A percentile compares a stretch with the other conserved stretches of the same genome.
phyloP scores from a whole-genome alignment of 83 land plant genomes.

The Diphasiastrum complanatum region DNA sequence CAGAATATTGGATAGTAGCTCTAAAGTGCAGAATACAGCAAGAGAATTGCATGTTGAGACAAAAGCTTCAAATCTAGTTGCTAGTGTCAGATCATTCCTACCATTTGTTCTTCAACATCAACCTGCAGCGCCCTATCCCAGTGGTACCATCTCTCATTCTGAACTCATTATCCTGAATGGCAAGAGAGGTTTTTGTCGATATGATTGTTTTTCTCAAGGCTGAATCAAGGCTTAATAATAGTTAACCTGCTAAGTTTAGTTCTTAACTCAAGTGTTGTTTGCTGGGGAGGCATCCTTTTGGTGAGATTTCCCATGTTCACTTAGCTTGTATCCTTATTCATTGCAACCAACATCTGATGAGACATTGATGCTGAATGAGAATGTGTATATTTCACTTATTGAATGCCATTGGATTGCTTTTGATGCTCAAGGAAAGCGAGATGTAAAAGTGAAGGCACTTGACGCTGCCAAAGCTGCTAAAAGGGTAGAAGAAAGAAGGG shows the following conservation, averaged over 20 bases:
- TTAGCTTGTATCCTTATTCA: no score
- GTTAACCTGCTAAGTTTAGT: no score
- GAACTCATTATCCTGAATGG: neutral
- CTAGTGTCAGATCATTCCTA: neutral
- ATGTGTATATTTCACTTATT: neutral
- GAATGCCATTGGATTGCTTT: neutral
- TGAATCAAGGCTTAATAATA: no score
- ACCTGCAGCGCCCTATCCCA: slow-evolving; percentile 12
- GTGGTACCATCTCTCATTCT: no score
- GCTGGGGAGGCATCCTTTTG: no score
- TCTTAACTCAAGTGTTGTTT: no score
- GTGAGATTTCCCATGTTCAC: no score
- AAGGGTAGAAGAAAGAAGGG: slow-evolving; percentile 56
- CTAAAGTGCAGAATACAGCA: no score
- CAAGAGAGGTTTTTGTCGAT: neutral
- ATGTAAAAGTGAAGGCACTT: slow-evolving; percentile 79
- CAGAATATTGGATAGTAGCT: no score
- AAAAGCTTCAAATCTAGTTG: slow-evolving; percentile 9
- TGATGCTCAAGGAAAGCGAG: slow-evolving; percentile 60
- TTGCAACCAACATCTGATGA: no score
- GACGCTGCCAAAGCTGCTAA: slow-evolving; percentile 92
- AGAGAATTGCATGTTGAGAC: no score
- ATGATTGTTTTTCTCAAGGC: neutral
- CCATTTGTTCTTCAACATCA: neutral
- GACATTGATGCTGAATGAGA: neutral